Conservation (phyloP, 2,329 filamentous ascomycete genomes). For the Lasiodiplodia citricola region DNA sequence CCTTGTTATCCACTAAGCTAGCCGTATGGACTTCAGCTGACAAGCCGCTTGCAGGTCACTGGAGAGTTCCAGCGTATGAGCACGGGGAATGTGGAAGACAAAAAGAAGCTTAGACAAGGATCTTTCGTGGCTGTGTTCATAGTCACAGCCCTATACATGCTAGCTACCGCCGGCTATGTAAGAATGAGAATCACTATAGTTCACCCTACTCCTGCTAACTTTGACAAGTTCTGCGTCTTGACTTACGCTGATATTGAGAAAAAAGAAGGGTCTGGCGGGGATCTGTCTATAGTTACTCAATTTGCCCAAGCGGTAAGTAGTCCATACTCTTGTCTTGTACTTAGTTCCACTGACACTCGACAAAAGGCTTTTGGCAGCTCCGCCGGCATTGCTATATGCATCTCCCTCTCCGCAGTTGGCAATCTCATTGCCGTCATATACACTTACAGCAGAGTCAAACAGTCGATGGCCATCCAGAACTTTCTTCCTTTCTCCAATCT, state of each 20-base stretch:
- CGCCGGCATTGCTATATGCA: slow-evolving; percentile 25
- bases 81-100: background rate
- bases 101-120: slow-evolving; percentile 27
- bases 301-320: background rate
- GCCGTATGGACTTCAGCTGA: background rate
- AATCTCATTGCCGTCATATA: slow-evolving; percentile 28
- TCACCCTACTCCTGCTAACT: no score
- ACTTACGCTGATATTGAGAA: no score
- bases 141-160: slow-evolving; percentile 45
- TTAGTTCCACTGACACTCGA: no score
- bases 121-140: slow-evolving; percentile 41
- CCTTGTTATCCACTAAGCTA: no score
- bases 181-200: slow-evolving; percentile 11
- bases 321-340: no score
- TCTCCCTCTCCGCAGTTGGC: slow-evolving; percentile 28
- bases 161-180: slow-evolving; percentile 47
- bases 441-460: slow-evolving; percentile 27
- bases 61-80: background rate
- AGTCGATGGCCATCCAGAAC: slow-evolving; percentile 27
- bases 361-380: no score
- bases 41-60: background rate
- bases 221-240: no score
- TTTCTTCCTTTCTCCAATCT: slow-evolving; percentile 28
- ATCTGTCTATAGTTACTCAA: background rate
- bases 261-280: background rate